Evolutionary conservation across 2,329 filamentous ascomycete species (phyloP).

Genomic region (Mollisiaceae sp.): DNA sequence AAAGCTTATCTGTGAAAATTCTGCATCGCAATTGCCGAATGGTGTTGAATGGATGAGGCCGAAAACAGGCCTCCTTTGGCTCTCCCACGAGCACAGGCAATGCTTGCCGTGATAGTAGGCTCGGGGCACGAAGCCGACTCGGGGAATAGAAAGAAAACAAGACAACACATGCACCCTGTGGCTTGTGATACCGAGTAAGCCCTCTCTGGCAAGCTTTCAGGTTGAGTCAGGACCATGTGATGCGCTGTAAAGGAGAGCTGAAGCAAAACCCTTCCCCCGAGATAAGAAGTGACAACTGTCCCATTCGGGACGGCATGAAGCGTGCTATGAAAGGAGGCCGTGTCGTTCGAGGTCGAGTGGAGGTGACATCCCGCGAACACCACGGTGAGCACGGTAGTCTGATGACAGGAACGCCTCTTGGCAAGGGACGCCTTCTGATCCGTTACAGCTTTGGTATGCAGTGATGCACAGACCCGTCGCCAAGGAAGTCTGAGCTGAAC

Average conservation of each 20-base stretch:
- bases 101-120: not conserved
- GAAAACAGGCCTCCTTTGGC: not conserved
- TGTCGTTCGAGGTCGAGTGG: not conserved
- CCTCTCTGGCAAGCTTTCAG: not conserved
- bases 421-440: constrained; percentile 15
- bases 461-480: constrained; percentile 21
- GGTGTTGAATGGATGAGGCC: not conserved
- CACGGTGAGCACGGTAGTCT: constrained; percentile 8
- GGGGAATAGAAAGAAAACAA: not conserved
- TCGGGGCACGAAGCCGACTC: not conserved
- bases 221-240: not conserved
- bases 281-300: not conserved
- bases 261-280: not conserved
- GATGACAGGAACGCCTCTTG: constrained; percentile 14
- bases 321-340: no score
- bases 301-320: no score
- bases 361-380: not conserved
- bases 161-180: not conserved
- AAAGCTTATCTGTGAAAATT: constrained; percentile 2
- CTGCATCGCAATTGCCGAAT: not conserved
- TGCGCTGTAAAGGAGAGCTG: not conserved
- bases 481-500: constrained; percentile 15
- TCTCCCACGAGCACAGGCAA: constrained; percentile 1
- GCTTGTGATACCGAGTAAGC: constrained; percentile 5
- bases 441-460: constrained; percentile 21